Conservation (phyloP, 306 rosid species). For the Chamaecrista fasciculata region DNA sequence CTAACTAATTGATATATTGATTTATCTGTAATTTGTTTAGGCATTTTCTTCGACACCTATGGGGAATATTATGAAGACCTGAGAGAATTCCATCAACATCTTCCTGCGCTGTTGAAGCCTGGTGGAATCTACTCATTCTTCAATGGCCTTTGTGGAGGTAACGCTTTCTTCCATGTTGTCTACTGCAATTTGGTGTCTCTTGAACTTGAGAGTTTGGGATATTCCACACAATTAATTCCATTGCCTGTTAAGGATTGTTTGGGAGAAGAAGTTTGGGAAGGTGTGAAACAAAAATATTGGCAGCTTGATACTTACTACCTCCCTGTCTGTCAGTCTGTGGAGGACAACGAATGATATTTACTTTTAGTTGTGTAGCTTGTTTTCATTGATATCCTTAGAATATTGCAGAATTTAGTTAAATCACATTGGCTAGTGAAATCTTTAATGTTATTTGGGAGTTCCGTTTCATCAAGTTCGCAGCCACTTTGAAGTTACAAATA, state of each 20-base stretch:
- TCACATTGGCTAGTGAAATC: slow-evolving; percentile 6
- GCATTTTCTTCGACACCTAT: slow-evolving; percentile 93
- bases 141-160: slow-evolving; percentile 94
- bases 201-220: slow-evolving; percentile 84
- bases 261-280: slow-evolving; percentile 86
- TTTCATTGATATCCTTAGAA: slow-evolving; percentile 20
- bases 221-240: slow-evolving; percentile 83
- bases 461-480: neutral
- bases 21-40: slow-evolving; percentile 39
- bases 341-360: slow-evolving; percentile 49
- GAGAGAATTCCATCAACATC: slow-evolving; percentile 90
- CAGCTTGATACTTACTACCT: slow-evolving; percentile 92
- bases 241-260: slow-evolving; percentile 91
- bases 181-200: slow-evolving; percentile 85
- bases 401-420: slow-evolving; percentile 18
- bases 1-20: slow-evolving; percentile 9
- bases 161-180: slow-evolving; percentile 91
- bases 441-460: slow-evolving; percentile 14
- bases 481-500: slow-evolving; percentile 1
- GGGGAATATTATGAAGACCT: slow-evolving; percentile 93
- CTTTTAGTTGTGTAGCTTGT: neutral
- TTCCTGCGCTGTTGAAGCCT: slow-evolving; percentile 72
- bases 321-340: slow-evolving; percentile 75
- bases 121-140: slow-evolving; percentile 87
- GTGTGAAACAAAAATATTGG: slow-evolving; percentile 95